Base-by-base conservation (phyloP, 2,329 filamentous ascomycete species). In the Elsinoe ampelina region DNA sequence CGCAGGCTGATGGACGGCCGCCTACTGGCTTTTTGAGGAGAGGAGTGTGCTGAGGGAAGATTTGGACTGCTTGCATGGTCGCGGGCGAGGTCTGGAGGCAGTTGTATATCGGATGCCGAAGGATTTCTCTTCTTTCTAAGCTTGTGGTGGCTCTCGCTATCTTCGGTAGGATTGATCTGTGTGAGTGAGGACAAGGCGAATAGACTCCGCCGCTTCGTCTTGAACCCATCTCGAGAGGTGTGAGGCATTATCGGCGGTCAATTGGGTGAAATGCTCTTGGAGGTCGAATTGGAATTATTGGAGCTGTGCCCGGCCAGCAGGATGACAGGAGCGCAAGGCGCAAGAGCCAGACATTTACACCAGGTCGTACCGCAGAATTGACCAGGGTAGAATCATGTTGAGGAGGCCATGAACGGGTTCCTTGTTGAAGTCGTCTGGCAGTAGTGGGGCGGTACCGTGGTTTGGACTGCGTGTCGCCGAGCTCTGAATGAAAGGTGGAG, bases 161-260 rank as follows among this genome's bases (percentile, higher is more conserved):
- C 59, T 41, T 61, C 54, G 57, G 59, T 58, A 35, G 61, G 60
- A 55, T 61, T 58, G 39, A 61, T 60, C 26, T 59, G 67, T 41
- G 68, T 64, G 51, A 64, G 61, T n/a, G 67, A 62, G 15, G 67
- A 62, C 12, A 70, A 63, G 39, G 60, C 61, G 58, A 70, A 68
- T n/a, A 70, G 58, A 55, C 65, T 62, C 13, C 54, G 67, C 60
- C 62, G 64, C 51, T 67, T 62, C 58, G 64, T 63, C 38, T 60
- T 60, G 61, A 62, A 47, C 26, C 57, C 59, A 45, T 62, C 58
- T 26, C 54, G 41, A 17, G 38, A 54, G n/a, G 58, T 56, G 39
- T 50, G 59, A 42, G 59, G 58, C 58, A 59, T 59, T 45, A 47
- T 54, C 39, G 54, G 38, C 36, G 45, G 47, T 45, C 55, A 55